A percentile compares a stretch with the other conserved stretches of the same genome.
Evolutionary conservation across 345 rosid genomes (phyloP).

Genomic region (Gossypium sturtianum): DNA sequence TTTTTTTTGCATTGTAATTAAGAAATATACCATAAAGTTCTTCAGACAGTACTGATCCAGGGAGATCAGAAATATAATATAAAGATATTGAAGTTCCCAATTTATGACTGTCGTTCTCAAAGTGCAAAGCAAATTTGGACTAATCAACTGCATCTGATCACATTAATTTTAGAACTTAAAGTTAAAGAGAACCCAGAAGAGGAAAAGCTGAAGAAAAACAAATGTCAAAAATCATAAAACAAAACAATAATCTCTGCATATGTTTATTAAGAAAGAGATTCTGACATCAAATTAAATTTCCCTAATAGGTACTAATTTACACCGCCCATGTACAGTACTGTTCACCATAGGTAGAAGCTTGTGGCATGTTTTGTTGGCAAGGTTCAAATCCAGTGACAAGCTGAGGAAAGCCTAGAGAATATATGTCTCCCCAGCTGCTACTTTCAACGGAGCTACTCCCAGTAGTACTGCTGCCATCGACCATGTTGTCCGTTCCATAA

Average conservation of each 20-base stretch:
- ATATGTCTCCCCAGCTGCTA: slow-evolving; percentile 47
- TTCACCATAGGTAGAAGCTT: slow-evolving; percentile 16
- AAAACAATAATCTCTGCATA: slow-evolving; percentile 1
- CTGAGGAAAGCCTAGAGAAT: slow-evolving; percentile 39
- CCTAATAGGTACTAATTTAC: slow-evolving; percentile 23
- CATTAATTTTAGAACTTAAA: neutral
- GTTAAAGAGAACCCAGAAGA: neutral
- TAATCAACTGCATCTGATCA: neutral
- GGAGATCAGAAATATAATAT: neutral
- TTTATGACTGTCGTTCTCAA: neutral
- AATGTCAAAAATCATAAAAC: neutral
- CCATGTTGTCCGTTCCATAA: slow-evolving; percentile 24
- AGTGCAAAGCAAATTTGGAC: neutral
- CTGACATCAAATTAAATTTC: neutral
- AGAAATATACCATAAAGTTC: slow-evolving; percentile 6
- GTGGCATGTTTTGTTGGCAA: slow-evolving; percentile 26
- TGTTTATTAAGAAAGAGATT: neutral
- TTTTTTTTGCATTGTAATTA: neutral
- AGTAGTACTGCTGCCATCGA: slow-evolving; percentile 21
- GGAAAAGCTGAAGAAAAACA: neutral
- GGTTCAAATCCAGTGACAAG: slow-evolving; percentile 25
- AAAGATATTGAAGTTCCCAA: neutral
- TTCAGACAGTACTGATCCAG: neutral
- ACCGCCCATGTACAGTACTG: slow-evolving; percentile 17
- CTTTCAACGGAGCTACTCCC: slow-evolving; percentile 50